Evolutionary conservation across 2,329 filamentous ascomycete species (phyloP), one percentile per base, ranked within the genome.

Genomic region (Sordariomycetes sp.): DNA sequence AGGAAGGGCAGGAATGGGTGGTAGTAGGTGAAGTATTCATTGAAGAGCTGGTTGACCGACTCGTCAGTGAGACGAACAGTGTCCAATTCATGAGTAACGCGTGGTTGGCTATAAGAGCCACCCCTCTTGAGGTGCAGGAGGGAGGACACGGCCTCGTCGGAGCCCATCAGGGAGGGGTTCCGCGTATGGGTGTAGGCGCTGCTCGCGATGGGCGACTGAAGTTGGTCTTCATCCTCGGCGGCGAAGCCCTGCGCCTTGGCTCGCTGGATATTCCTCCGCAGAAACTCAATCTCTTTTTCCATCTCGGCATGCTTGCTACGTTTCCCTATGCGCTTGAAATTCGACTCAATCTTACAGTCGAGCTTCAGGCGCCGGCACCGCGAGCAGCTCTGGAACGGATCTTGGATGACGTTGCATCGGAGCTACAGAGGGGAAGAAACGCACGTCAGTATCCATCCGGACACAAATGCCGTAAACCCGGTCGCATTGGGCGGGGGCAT

Each of bases 251-350:
- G 80, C 22, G 76, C 66, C 65, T 82, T 78, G 60, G 86, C 85
- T 62, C 79, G 76, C 59, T 81, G 74, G 61, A 88, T 76, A 65
- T 78, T 82, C 53, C 83, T 79, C 56, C 85, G 81, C 63, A 87
- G 72, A 61, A 77, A 82, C 59, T 89, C 87, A 66, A 92, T 89
- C 71, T 92, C 87, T 72, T 85, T 88, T 69, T 90, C 88, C 88
- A 92, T 92, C 72, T 92, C 89, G 66, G 88, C 88, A 71, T 93
- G 88, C 69, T 89, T 88, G 62, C 84, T 88, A 50, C 89, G 82
- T 76, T 94, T 94, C 62, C 89, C 87, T 20, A 92, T 78, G 64
- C 89, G 85, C 78, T 91, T 92, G 74, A 93, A 93, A 71, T 91
- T 90, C 66, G 87, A 89, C 71, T 93, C 88, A 71, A 94, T 93